Percentiles rank a stretch among this genome's conserved stretches.
Evolutionary conservation across 257 asterid genomes (phyloP).

Genomic region (Solanum stenotomum): DNA sequence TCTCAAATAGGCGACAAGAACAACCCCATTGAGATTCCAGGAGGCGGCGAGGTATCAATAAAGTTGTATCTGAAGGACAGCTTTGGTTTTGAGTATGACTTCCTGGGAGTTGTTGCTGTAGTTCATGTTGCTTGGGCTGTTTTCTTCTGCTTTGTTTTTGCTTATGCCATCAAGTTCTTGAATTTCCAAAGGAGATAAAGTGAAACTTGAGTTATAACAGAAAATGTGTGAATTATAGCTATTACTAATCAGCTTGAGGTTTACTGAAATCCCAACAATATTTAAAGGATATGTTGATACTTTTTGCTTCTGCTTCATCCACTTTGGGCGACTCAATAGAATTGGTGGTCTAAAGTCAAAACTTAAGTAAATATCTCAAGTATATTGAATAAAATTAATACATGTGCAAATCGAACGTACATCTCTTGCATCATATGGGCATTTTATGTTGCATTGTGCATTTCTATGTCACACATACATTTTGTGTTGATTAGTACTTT

Average conservation of each 20-base stretch:
- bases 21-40: conserved; percentile 30
- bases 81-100: conserved; percentile 51
- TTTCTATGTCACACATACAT: too few relatives aligned
- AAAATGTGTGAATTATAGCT: not conserved
- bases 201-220: not conserved
- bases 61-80: conserved; percentile 30
- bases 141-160: conserved; percentile 56
- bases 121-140: conserved; percentile 67
- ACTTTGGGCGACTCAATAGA: not conserved
- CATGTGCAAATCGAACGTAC: not conserved
- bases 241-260: not conserved
- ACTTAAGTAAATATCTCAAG: not conserved
- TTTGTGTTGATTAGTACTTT: not conserved
- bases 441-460: too few relatives aligned
- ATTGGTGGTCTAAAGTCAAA: not conserved
- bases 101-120: conserved; percentile 58
- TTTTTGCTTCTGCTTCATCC: not conserved
- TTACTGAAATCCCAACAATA: not conserved
- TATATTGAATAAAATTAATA: not conserved
- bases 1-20: conserved; percentile 58
- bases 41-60: conserved; percentile 20
- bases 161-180: conserved; percentile 59
- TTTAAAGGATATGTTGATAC: not conserved
- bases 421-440: not conserved
- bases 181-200: conserved; percentile 65